Evolutionary conservation across 2,329 filamentous ascomycete species (phyloP), one percentile per base, ranked within the genome.

Genomic region (Talaromyces sp.): DNA sequence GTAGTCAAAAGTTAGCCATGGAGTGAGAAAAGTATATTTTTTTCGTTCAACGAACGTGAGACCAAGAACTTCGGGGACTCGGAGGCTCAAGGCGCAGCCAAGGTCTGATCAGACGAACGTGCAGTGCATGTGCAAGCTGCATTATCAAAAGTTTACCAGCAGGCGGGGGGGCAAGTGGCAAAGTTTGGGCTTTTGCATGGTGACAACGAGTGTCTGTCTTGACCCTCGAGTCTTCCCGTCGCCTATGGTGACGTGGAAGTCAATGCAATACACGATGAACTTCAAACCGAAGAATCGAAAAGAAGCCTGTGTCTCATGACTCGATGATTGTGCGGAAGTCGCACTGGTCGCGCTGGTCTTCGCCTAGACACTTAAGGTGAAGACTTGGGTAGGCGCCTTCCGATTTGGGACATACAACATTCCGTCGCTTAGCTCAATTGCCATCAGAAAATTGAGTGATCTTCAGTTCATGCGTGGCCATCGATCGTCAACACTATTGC

Each of bases 41-140:
- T 9, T 21, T 52, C 16, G 58, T 52, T 60, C 21, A 21, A 40
- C 44, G 31, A 31, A 50, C 23, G 21, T 9, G n/a, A 39, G 18
- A 60, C 25, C 14, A 33, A 42, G 23, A 58, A 33, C 14, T 14
- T 25, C 28, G 18, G 57, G 1, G n/a, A n/a, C 35, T 52, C 37
- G 44, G 44, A 52, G 58, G 44, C 58, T 52, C 44, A 60, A 52
- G 31, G 44, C 18, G 44, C 23, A 40, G 23, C 25, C 21, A 42
- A 21, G 39, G 5, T 58, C 39, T 46, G n/a, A 33, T 11, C 9
- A 35, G n/a, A 14, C 31, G n/a, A 35, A 35, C 50, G 31, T 37
- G 48, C 48, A 52, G 8, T 18, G 50, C 23, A 21, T 54, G 50
- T 21, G 8, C 50, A n/a, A 35, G 50, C 40, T 46, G n/a, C 21